Conservation (phyloP, 257 asterid species). For the Nicotiana knightiana region DNA sequence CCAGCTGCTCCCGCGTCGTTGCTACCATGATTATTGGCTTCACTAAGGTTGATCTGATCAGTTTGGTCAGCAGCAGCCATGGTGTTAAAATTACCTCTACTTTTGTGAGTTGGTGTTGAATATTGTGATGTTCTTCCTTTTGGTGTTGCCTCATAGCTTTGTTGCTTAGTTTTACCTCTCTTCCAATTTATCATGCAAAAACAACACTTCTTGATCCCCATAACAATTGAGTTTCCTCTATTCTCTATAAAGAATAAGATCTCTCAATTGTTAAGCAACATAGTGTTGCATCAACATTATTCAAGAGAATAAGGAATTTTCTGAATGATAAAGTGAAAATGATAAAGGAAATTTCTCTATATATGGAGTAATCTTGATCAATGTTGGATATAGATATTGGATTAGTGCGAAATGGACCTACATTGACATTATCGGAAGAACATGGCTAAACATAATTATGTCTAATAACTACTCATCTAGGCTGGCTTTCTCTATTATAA, state of each 20-base stretch:
- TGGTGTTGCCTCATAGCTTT: background rate
- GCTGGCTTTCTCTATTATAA: background rate
- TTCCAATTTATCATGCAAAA: background rate
- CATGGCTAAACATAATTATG: background rate
- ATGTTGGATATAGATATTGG: background rate
- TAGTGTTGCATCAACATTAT: background rate
- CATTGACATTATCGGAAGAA: background rate
- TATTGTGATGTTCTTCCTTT: background rate
- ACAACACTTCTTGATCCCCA: background rate
- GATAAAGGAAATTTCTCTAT: background rate
- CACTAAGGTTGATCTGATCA: background rate
- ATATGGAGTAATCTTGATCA: background rate
- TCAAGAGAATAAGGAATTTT: background rate
- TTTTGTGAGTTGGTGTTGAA: background rate
- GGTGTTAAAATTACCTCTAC: background rate
- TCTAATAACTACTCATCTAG: background rate
- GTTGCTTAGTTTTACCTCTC: background rate
- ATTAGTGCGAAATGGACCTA: background rate
- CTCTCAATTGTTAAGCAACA: background rate
- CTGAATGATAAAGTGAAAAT: background rate
- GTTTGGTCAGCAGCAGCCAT: background rate
- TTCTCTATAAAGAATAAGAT: background rate
- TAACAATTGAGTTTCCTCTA: background rate
- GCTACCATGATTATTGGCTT: background rate
- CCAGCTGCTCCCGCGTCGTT: conserved; percentile 7